Evolutionary conservation across 73 alveolate species (phyloP), one percentile per base, ranked within the genome.

Genomic region (Paramecium bursaria): DNA sequence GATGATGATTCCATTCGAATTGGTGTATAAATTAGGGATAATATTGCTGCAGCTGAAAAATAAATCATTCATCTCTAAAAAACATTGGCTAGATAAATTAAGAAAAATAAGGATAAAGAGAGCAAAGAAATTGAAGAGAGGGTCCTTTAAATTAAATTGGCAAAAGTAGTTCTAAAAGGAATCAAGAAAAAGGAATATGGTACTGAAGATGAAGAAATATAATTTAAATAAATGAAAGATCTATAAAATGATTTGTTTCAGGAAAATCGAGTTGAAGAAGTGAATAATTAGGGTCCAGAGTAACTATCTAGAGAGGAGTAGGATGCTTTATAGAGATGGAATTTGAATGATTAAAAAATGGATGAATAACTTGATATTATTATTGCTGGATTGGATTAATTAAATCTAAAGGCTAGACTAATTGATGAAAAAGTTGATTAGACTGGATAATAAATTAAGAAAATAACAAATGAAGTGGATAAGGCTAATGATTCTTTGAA

Each of bases 151-250:
- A 39, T 67, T 33, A 67, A 67, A 67, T 4, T 61, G n/a, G 22
- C 39, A 33, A 61, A 61, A 21, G 0, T 67, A 15, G 82, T 46
- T 10, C 27, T 67, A n/a, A 67, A 67, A 25, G 82, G 60, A 67
- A 67, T 57, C 15, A 67, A 67, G n/a, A 67, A 10, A 29, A 67
- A 42, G 22, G 82, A 67, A 39, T 67, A 15, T 42, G 82, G 82
- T 15, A 15, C 22, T 0, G 82, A 61, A 67, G 82, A 35, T 39
- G 17, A 42, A 14, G 82, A 67, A 42, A n/a, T n/a, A n/a, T n/a
- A n/a, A n/a, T n/a, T n/a, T n/a, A n/a, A n/a, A n/a, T n/a, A n/a
- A n/a, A n/a, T n/a, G n/a, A n/a, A n/a, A n/a, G n/a, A n/a, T n/a
- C n/a, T n/a, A n/a, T n/a, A n/a, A n/a, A n/a, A n/a, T n/a, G n/a